These are phyloP conservation scores for Kodamaea arcana DNA, from an alignment of 1,139 yeast genomes.

Conservation along the genomic window DNA sequence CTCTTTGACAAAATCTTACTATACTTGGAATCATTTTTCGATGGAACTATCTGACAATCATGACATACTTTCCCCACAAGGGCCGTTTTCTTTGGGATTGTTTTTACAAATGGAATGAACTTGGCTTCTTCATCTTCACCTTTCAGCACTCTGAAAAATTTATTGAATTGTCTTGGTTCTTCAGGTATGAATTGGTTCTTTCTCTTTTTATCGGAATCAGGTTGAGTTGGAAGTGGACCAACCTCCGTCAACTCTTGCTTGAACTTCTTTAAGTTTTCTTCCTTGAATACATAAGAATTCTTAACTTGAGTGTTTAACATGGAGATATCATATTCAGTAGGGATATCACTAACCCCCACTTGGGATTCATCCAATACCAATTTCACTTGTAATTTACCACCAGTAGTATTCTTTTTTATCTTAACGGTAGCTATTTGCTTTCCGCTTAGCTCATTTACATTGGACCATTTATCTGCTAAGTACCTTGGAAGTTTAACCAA, in stretches of 20 bases:
- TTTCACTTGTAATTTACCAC: conserved; percentile 53
- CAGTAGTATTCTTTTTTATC: conserved; percentile 47
- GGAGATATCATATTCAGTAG: conserved; percentile 78
- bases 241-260: conserved; percentile 55
- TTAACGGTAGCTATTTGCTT: conserved; percentile 78
- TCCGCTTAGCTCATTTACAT: conserved; percentile 59
- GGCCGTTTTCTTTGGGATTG: conserved; percentile 82
- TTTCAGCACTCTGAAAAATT: conserved; percentile 29
- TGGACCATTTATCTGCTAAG: conserved; percentile 77
- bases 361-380: conserved; percentile 41
- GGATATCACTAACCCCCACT: conserved; percentile 48
- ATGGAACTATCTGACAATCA: conserved; percentile 86
- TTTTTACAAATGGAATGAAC: conserved; percentile 68
- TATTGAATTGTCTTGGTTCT: conserved; percentile 20
- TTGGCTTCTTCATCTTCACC: conserved; percentile 24
- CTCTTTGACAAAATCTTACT: conserved; percentile 44
- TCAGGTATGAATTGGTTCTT: conserved; percentile 11
- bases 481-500: conserved; percentile 85
- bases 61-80: conserved; percentile 85
- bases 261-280: conserved; percentile 71
- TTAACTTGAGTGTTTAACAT: conserved; percentile 74
- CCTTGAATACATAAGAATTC: conserved; percentile 88
- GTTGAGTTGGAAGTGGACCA: conserved; percentile 47
- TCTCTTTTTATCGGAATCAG: conserved; percentile 32
- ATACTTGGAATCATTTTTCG: conserved; percentile 68